phyloP scores from a whole-genome alignment of 2,329 filamentous ascomycete species.

The Ophiostoma tasmaniense region DNA sequence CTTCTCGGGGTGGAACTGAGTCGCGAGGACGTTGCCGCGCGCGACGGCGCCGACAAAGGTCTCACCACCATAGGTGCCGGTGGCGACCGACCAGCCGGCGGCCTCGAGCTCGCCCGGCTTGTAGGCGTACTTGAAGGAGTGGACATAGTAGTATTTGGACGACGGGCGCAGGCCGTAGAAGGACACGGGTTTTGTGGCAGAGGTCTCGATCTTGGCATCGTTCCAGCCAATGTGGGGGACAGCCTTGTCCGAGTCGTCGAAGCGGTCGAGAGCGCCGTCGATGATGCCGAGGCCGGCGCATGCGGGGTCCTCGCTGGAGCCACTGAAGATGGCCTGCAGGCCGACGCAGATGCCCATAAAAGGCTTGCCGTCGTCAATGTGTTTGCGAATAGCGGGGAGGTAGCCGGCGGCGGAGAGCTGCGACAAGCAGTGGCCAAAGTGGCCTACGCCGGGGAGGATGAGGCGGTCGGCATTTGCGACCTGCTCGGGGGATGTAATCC shows the following conservation, averaged over 20 bases:
- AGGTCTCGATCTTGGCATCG: slow-evolving; percentile 48
- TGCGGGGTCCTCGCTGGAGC: slow-evolving; percentile 67
- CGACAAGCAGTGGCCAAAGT: slow-evolving; percentile 91
- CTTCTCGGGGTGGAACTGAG: slow-evolving; percentile 98
- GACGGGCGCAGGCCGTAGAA: slow-evolving; percentile 71
- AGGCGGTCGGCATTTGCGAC: slow-evolving; percentile 79
- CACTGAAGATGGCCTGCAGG: slow-evolving; percentile 79
- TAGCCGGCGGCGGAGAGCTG: slow-evolving; percentile 78
- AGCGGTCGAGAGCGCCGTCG: slow-evolving; percentile 61
- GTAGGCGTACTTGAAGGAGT: slow-evolving; percentile 84
- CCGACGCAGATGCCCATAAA: slow-evolving; percentile 98
- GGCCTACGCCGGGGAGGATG: slow-evolving; percentile 91
- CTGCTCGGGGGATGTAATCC: slow-evolving; percentile 79
- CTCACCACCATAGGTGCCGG: slow-evolving; percentile 76
- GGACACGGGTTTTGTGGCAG: background rate
- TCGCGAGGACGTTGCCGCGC: slow-evolving; percentile 76
- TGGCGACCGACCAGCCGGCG: slow-evolving; percentile 87
- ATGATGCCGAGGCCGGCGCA: slow-evolving; percentile 71
- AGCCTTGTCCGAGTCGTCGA: slow-evolving; percentile 68
- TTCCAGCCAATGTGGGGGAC: slow-evolving; percentile 99
- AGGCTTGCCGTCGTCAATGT: slow-evolving; percentile 85
- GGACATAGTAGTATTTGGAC: slow-evolving; percentile 98
- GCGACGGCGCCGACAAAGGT: slow-evolving; percentile 87
- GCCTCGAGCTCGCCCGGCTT: slow-evolving; percentile 62
- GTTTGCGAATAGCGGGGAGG: slow-evolving; percentile 68